Evolutionary conservation across 306 rosid species (phyloP).

Genomic region (Elaeagnus macrophylla): DNA sequence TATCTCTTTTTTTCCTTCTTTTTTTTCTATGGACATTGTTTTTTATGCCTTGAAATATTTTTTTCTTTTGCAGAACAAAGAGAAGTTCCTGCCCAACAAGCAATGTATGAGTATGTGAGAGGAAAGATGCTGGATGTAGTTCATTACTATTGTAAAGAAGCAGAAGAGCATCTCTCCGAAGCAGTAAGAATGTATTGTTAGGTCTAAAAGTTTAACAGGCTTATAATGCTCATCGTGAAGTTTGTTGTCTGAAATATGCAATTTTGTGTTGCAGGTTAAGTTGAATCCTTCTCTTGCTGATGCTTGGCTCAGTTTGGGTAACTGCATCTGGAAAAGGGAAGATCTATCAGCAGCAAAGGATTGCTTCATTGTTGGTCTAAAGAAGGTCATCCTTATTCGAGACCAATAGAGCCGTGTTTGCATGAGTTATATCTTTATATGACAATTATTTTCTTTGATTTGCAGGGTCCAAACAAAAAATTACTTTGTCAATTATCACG

Average conservation of each 20-base stretch:
- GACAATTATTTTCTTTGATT: slow-evolving; percentile 9
- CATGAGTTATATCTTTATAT: background rate
- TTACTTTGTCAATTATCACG: slow-evolving; percentile 83
- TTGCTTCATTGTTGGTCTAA: slow-evolving; percentile 68
- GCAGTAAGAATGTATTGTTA: slow-evolving; percentile 40
- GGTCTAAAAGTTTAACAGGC: slow-evolving; percentile 5
- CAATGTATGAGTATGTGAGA: slow-evolving; percentile 63
- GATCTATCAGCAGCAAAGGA: slow-evolving; percentile 75
- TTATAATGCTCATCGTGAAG: slow-evolving; percentile 20
- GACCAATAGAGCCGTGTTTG: background rate
- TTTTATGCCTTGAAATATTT: background rate
- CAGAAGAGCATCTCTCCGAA: slow-evolving; percentile 90
- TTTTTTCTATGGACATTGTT: background rate
- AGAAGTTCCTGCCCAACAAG: slow-evolving; percentile 57
- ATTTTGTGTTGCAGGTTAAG: slow-evolving; percentile 61
- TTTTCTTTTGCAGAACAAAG: slow-evolving; percentile 44
- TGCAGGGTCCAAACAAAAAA: slow-evolving; percentile 71
- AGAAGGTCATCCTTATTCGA: slow-evolving; percentile 50
- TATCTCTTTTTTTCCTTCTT: background rate
- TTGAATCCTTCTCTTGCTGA: slow-evolving; percentile 88
- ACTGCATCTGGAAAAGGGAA: slow-evolving; percentile 96
- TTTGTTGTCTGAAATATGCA: slow-evolving; percentile 11
- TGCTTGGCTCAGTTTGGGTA: slow-evolving; percentile 95
- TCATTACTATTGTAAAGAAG: slow-evolving; percentile 75
- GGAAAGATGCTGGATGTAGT: slow-evolving; percentile 76